Evolutionary conservation across 495 filamentous ascomycete genomes (phyloP), one percentile per base, ranked within the genome.

Genomic region (Cercophora samala): DNA sequence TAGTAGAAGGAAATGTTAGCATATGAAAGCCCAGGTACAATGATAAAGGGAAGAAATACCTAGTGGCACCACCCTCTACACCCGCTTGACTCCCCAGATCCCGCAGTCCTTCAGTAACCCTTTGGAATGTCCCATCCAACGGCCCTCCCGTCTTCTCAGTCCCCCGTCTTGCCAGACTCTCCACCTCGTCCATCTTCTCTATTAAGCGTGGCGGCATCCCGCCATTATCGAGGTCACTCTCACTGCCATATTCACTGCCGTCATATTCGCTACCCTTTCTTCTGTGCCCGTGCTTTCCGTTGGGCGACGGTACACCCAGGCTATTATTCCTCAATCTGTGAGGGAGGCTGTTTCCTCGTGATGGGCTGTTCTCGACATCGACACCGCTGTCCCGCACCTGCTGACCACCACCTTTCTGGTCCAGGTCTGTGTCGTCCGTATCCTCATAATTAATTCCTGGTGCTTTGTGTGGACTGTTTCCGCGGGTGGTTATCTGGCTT

Each of bases 71-170:
- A 53, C 90, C 88, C 76, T 96, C 92, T 37, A 96, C 87, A 5
- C 84, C 84, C 54, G 89, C 88, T 76, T 97, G 93, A n/a, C 87
- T 88, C 9, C 90, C 88, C 23, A 97, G 81, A 75, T 94, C 91
- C 71, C 87, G 86, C 64, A 97, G 81, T 3, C 83, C 84, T 15
- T 91, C 88, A 19, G 91, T 87, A 24, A 94, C 85, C 52, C 92
- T 82, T 70, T 85, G 79, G 63, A 96, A 87, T 11, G 91, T 85
- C 62, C 82, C 82, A 72, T 95, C 92, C 18, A 81, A 80, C 51
- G 87, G 80, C 37, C 86, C 89, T 11, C 88, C 90, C 70, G 88
- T 90, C 69, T 84, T 88, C 73, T 92, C 90, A 15, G 89, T 83
- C 4, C 91, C 91, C 67, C 90, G 81, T 62, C 90, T 80, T 19